These are phyloP conservation scores for Ceratobasidium sp. DNA, from an alignment of 1,284 basidiomycete species.

Conservation along the genomic window DNA sequence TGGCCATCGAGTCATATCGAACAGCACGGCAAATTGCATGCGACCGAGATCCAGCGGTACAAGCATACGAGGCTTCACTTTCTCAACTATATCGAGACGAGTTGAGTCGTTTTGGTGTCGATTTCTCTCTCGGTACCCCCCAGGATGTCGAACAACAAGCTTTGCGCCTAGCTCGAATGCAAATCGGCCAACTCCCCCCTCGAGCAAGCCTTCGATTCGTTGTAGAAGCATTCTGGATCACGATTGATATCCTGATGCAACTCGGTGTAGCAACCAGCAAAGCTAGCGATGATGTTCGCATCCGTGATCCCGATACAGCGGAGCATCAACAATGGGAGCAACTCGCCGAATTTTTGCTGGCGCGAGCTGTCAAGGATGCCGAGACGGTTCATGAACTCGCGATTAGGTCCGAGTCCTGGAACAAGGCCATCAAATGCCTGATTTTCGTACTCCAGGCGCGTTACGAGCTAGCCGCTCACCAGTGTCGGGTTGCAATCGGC, in stretches of 20 bases:
- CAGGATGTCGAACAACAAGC: constrained; percentile 61
- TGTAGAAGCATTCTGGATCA: constrained; percentile 67
- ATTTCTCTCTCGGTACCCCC: constrained; percentile 22
- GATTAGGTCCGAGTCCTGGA: constrained; percentile 57
- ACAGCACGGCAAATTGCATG: constrained; percentile 55
- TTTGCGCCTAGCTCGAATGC: constrained; percentile 63
- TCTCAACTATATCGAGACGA: constrained; percentile 65
- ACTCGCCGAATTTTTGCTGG: constrained; percentile 62
- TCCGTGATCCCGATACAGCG: neutral
- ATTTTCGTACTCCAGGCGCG: constrained; percentile 60
- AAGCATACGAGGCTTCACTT: constrained; percentile 69
- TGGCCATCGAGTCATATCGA: constrained; percentile 59
- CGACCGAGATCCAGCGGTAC: constrained; percentile 63
- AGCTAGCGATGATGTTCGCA: constrained; percentile 15
- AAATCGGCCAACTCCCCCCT: constrained; percentile 69
- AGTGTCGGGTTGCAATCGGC: constrained; percentile 30
- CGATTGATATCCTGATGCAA: constrained; percentile 59
- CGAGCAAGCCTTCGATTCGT: constrained; percentile 67
- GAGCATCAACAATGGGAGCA: neutral
- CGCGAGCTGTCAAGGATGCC: constrained; percentile 62
- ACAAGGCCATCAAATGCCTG: constrained; percentile 60
- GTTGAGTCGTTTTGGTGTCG: constrained; percentile 52
- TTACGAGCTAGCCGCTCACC: constrained; percentile 55
- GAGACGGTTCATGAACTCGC: constrained; percentile 59
- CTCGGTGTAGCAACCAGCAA: neutral